Evolutionary conservation across 148 eudicot genomes (phyloP).

Genomic region (Cornus controversa): DNA sequence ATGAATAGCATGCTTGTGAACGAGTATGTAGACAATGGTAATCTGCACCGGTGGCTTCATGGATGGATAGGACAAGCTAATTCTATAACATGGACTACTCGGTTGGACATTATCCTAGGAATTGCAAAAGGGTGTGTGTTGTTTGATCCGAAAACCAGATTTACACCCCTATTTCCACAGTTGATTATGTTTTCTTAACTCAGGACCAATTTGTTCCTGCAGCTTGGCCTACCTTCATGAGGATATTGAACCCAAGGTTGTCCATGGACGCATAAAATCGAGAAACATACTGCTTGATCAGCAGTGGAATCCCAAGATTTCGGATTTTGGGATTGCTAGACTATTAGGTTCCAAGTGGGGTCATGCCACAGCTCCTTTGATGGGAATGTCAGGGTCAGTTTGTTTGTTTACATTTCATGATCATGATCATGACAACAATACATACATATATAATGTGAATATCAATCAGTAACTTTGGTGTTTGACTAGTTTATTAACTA

Average conservation of each 20-base stretch:
- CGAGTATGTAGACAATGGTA: conserved; percentile 50
- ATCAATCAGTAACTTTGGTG: neutral
- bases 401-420: no score
- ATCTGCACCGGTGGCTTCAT: conserved; percentile 52
- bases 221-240: conserved; percentile 50
- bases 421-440: neutral
- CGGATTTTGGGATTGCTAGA: conserved; percentile 26
- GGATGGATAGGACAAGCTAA: conserved; percentile 20
- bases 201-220: neutral
- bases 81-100: conserved; percentile 37
- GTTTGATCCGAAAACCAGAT: neutral
- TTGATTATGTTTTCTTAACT: neutral
- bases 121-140: conserved; percentile 42
- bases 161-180: neutral
- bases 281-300: conserved; percentile 41
- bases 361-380: conserved; percentile 6
- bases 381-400: conserved; percentile 33
- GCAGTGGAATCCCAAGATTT: conserved; percentile 48
- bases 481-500: neutral
- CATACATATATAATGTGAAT: no score
- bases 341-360: conserved; percentile 28
- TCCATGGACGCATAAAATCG: conserved; percentile 42
- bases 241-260: conserved; percentile 29
- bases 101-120: conserved; percentile 44
- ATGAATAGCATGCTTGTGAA: conserved; percentile 38